Conservation (phyloP, 164 flowering plant species). For the Vitis vinifera region ASM3070453v1 NC_081820.1:1714501-1715000, state of each 20-base stretch:
- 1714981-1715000: too few relatives aligned
- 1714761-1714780: conserved; percentile 36
- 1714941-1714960: neutral
- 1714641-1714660: conserved; percentile 35
- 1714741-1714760: conserved; percentile 40
- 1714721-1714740: neutral
- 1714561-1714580: conserved; percentile 52
- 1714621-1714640: conserved; percentile 36
- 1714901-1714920: conserved; percentile 40
- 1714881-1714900: conserved; percentile 48
- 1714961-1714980: neutral
- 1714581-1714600: conserved; percentile 41
- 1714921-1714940: conserved; percentile 22
- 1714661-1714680: conserved; percentile 34
- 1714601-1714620: conserved; percentile 39
- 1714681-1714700: conserved; percentile 38
- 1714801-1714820: conserved; percentile 36
- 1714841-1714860: conserved; percentile 17
- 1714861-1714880: conserved; percentile 40
- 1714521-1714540: conserved; percentile 10
- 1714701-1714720: conserved; percentile 22
- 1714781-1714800: conserved; percentile 34
- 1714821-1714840: conserved; percentile 38
- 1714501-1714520: neutral
- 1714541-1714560: conserved; percentile 40